Conservation (phyloP, 2,329 filamentous ascomycete species). For the Colletotrichum zoysiae region DNA sequence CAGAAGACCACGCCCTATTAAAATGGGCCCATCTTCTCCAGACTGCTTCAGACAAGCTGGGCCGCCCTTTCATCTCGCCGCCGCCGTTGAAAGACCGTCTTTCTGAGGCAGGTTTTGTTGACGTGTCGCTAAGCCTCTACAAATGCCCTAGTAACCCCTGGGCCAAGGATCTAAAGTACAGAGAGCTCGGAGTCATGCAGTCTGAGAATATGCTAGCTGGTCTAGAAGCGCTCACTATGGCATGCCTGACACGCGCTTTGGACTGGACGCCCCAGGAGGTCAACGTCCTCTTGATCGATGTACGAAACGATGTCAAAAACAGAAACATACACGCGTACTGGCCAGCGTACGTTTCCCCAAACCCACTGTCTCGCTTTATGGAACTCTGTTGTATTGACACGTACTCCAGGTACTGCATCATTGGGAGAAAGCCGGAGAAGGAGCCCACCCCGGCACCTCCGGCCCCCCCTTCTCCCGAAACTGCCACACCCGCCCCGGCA, state of each 20-base stretch:
- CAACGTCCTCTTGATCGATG: conserved; percentile 48
- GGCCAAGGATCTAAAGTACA: conserved; percentile 63
- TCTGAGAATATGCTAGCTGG: conserved; percentile 49
- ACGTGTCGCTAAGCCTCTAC: conserved; percentile 61
- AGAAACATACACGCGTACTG: conserved; percentile 49
- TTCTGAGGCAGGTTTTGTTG: conserved; percentile 65
- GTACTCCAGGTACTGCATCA: not conserved
- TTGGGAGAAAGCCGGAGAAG: conserved; percentile 1
- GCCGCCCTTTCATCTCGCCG: conserved; percentile 46
- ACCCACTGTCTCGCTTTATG: too few species aligned
- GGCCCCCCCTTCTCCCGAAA: not conserved
- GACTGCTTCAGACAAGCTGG: conserved; percentile 47
- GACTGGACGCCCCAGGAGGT: conserved; percentile 49
- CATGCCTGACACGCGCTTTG: conserved; percentile 48
- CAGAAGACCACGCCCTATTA: conserved; percentile 43
- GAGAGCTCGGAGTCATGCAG: conserved; percentile 59
- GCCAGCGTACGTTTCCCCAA: conserved; percentile 44
- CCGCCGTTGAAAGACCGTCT: conserved; percentile 52
- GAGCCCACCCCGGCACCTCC: not conserved
- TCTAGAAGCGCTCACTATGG: conserved; percentile 48
- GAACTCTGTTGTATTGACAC: not conserved
- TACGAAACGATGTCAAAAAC: conserved; percentile 48
- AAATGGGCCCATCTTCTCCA: conserved; percentile 50
- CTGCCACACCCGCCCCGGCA: not conserved
- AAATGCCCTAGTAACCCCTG: conserved; percentile 65